Evolutionary conservation across 2,329 filamentous ascomycete species (phyloP).

Genomic region (Fusarium sacchari): DNA sequence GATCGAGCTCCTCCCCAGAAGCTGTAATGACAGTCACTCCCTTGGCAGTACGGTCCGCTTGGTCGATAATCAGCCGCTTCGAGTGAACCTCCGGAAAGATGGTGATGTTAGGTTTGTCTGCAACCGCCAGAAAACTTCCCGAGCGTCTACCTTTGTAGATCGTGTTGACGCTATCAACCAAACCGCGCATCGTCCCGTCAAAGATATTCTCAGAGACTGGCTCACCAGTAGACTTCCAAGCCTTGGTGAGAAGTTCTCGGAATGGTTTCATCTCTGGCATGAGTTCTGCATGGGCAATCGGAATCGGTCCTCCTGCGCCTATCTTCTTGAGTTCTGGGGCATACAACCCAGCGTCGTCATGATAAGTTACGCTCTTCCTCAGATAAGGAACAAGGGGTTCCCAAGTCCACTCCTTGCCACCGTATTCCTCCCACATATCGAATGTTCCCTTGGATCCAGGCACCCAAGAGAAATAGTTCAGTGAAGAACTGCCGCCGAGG

Average conservation of each 20-base stretch:
- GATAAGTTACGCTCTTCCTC: slow-evolving; percentile 64
- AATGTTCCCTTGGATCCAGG: slow-evolving; percentile 67
- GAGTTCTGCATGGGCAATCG: slow-evolving; percentile 64
- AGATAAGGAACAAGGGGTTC: slow-evolving; percentile 60
- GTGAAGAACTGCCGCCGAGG: slow-evolving; percentile 65
- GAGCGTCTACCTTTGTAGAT: slow-evolving; percentile 67
- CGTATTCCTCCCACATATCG: slow-evolving; percentile 74
- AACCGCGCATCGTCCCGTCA: slow-evolving; percentile 63
- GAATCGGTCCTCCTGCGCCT: slow-evolving; percentile 59
- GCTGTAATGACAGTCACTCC: slow-evolving; percentile 59
- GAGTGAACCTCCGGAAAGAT: slow-evolving; percentile 59
- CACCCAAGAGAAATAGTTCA: slow-evolving; percentile 74
- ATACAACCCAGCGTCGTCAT: slow-evolving; percentile 62
- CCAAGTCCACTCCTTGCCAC: slow-evolving; percentile 73
- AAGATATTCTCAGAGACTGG: slow-evolving; percentile 64
- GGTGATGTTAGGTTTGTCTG: slow-evolving; percentile 64
- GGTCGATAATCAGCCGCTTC: slow-evolving; percentile 64
- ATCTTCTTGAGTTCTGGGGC: slow-evolving; percentile 59
- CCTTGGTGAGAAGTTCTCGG: slow-evolving; percentile 59
- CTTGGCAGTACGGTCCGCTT: slow-evolving; percentile 40
- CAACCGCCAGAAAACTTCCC: slow-evolving; percentile 59
- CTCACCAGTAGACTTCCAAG: slow-evolving; percentile 63
- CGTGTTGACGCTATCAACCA: slow-evolving; percentile 62
- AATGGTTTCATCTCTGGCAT: slow-evolving; percentile 54
- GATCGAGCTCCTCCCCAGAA: slow-evolving; percentile 49